Evolutionary conservation across 768 basidiomycete species (phyloP).

Genomic region (Phaeotremella fagi): DNA sequence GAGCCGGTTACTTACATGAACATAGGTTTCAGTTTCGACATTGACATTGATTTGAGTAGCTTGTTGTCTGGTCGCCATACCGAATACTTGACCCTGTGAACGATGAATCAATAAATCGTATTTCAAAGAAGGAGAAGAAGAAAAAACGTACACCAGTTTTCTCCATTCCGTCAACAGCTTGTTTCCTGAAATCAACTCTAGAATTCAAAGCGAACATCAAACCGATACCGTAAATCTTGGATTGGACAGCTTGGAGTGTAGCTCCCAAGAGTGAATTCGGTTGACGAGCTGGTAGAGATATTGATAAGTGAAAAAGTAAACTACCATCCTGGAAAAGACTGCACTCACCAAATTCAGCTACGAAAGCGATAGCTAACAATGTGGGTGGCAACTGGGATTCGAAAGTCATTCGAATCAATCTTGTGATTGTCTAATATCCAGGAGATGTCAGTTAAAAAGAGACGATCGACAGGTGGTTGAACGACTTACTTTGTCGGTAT

Average conservation of each 20-base stretch:
- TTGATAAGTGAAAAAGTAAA: neutral
- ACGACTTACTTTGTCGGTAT: conserved; percentile 18
- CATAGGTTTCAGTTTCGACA: conserved; percentile 21
- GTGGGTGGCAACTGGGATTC: conserved; percentile 29
- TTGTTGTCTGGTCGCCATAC: conserved; percentile 12
- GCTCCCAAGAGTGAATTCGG: conserved; percentile 20
- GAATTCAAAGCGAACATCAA: conserved; percentile 22
- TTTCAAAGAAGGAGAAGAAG: neutral
- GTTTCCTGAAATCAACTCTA: conserved; percentile 9
- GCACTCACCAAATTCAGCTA: conserved; percentile 27
- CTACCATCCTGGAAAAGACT: neutral
- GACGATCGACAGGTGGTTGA: neutral
- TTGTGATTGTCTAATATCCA: conserved; percentile 7
- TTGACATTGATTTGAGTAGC: conserved; percentile 18
- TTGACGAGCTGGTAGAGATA: neutral
- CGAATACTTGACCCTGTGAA: conserved; percentile 15
- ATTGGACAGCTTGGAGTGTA: conserved; percentile 15
- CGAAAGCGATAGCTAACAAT: conserved; percentile 20
- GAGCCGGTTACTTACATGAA: conserved; percentile 6
- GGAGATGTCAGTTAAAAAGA: neutral
- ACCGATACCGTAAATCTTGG: conserved; percentile 22
- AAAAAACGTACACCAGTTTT: conserved; percentile 5
- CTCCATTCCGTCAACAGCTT: neutral
- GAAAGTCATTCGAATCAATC: conserved; percentile 21
- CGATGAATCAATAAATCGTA: neutral